Evolutionary conservation across 495 filamentous ascomycete genomes (phyloP).

Genomic region (Parmelia sp.): DNA sequence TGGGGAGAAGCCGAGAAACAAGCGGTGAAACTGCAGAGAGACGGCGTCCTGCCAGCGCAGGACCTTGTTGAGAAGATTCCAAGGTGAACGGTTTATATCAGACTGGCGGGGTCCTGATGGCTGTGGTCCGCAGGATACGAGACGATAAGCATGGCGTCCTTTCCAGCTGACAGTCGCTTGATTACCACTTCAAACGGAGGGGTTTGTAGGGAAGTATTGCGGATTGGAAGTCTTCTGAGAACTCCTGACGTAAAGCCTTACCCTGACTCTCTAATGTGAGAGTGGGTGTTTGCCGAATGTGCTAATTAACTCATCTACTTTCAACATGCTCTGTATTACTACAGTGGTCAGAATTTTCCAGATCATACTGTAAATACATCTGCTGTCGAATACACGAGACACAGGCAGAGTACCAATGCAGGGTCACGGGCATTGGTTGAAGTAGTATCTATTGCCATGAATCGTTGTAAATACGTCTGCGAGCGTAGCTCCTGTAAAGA

Average conservation of each 20-base stretch:
- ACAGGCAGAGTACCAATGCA: neutral
- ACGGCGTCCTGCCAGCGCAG: constrained; percentile 55
- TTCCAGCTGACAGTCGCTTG: neutral
- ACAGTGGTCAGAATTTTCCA: neutral
- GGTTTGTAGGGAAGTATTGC: too few relatives aligned
- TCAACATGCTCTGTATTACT: neutral
- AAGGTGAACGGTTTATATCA: neutral
- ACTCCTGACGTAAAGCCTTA: too few relatives aligned
- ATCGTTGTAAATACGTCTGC: neutral
- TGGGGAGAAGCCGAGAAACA: constrained; percentile 67
- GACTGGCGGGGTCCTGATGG: neutral
- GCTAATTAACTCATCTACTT: neutral
- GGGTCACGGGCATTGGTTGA: neutral
- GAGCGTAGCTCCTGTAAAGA: neutral
- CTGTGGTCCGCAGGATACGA: neutral
- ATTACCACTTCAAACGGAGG: neutral
- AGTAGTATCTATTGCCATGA: neutral
- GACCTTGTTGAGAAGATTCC: constrained; percentile 34
- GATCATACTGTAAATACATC: neutral
- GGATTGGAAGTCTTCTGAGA: too few relatives aligned
- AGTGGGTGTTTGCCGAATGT: neutral
- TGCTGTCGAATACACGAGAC: neutral
- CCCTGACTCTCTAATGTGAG: neutral
- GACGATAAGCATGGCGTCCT: neutral
- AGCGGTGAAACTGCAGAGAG: constrained; percentile 53